A percentile compares a stretch with the other conserved stretches of the same genome.
phyloP scores from a whole-genome alignment of 1,139 yeast species.

The Taphrina wiesneri region DNA sequence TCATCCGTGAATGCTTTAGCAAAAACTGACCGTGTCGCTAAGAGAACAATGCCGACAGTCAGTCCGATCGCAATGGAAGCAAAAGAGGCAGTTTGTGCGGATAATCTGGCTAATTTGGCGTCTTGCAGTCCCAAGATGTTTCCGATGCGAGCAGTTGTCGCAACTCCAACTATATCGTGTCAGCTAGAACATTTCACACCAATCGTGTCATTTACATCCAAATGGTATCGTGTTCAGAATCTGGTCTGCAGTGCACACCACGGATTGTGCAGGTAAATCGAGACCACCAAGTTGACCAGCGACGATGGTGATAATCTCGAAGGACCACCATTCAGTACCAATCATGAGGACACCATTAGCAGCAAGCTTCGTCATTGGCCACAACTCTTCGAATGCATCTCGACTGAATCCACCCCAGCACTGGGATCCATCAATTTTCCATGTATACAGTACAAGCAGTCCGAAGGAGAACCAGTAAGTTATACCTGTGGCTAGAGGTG shows the following conservation, averaged over 20 bases:
- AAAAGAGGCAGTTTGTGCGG: conserved; percentile 63
- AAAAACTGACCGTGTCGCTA: conserved; percentile 53
- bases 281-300: conserved; percentile 79
- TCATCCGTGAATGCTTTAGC: conserved; percentile 73
- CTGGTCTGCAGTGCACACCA: conserved; percentile 78
- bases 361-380: conserved; percentile 61
- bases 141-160: conserved; percentile 30
- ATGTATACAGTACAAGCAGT: conserved; percentile 55
- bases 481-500: conserved; percentile 64
- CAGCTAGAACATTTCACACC: conserved; percentile 52
- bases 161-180: conserved; percentile 58
- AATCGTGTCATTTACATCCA: conserved; percentile 52
- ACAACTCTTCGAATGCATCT: conserved; percentile 50
- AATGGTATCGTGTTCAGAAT: conserved; percentile 83
- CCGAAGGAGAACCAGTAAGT: conserved; percentile 66
- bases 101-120: conserved; percentile 60
- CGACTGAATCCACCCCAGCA: conserved; percentile 70
- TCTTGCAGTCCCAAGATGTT: conserved; percentile 82
- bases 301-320: conserved; percentile 69
- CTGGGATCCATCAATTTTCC: conserved; percentile 60
- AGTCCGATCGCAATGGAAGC: conserved; percentile 62
- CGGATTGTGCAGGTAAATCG: conserved; percentile 85
- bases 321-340: conserved; percentile 81
- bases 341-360: conserved; percentile 82
- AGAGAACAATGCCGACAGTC: conserved; percentile 51